These are phyloP conservation scores for Colletotrichum horii DNA, from an alignment of 2,329 filamentous ascomycete genomes.

Conservation along the genomic window DNA sequence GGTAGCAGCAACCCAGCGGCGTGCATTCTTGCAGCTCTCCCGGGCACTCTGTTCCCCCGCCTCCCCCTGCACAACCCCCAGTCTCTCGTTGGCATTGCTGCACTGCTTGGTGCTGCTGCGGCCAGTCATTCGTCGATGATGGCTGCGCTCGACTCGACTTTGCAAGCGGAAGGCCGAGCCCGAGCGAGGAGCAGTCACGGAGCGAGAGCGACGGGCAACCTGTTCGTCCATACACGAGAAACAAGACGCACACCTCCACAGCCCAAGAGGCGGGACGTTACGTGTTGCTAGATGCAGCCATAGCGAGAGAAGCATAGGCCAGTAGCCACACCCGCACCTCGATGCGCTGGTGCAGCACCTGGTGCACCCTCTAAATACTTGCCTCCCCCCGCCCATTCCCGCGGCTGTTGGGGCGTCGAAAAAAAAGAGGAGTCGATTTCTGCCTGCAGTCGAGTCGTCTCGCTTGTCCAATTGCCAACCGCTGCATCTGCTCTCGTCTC, in stretches of 20 bases:
- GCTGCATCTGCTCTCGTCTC: conserved; percentile 9
- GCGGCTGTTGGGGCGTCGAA: background rate
- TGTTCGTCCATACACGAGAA: background rate
- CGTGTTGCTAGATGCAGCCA: conserved; percentile 15
- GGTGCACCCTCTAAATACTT: conserved; percentile 16
- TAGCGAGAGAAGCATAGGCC: conserved; percentile 14
- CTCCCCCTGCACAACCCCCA: background rate
- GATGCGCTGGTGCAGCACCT: background rate
- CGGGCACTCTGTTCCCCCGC: background rate
- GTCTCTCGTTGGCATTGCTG: background rate
- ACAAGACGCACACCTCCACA: background rate
- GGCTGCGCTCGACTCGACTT: background rate
- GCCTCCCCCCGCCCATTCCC: background rate
- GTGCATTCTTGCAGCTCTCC: background rate
- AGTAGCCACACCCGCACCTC: conserved; percentile 7
- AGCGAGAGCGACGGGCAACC: background rate
- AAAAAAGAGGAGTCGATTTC: background rate
- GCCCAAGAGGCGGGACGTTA: conserved; percentile 1
- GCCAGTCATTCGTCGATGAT: conserved; percentile 1
- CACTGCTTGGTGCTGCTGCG: background rate
- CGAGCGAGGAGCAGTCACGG: background rate
- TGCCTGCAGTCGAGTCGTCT: background rate
- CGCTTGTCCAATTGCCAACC: conserved; percentile 2
- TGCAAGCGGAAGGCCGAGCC: conserved; percentile 2
- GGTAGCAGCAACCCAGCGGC: background rate